A percentile compares a stretch with the other conserved stretches of the same genome.
phyloP scores from a whole-genome alignment of 495 filamentous ascomycete genomes.

The Aspergillus coremiiformis region DNA sequence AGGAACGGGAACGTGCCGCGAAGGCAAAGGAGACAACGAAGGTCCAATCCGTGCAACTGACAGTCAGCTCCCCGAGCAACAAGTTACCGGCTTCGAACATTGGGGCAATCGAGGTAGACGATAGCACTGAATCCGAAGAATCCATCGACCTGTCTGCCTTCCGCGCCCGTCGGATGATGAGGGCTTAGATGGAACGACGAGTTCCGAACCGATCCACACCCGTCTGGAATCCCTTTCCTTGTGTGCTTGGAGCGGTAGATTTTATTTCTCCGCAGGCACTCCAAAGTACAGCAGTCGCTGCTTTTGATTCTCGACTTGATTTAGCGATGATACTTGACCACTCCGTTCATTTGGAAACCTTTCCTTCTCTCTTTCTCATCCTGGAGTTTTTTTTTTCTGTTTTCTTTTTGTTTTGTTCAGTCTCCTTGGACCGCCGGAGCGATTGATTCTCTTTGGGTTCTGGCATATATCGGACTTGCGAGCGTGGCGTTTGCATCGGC shows the following conservation, averaged over 20 bases:
- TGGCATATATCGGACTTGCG: background rate
- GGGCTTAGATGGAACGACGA: background rate
- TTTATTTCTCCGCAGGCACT: background rate
- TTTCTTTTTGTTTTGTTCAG: background rate
- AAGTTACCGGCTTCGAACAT: slow-evolving; percentile 9
- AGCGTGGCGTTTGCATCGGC: background rate
- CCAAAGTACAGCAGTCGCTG: background rate
- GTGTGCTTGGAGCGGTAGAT: background rate
- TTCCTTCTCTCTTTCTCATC: background rate
- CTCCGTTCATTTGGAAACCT: background rate
- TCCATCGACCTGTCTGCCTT: slow-evolving; percentile 39
- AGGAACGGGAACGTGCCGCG: slow-evolving; percentile 17
- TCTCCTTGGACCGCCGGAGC: background rate
- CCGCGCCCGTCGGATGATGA: slow-evolving; percentile 24
- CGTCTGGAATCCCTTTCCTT: too few species aligned
- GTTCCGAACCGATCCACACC: background rate
- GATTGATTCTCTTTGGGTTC: background rate
- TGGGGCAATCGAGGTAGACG: slow-evolving; percentile 39
- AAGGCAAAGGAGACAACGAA: slow-evolving; percentile 13
- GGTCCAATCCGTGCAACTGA: slow-evolving; percentile 11
- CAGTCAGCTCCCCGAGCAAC: background rate
- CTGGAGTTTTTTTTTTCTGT: background rate
- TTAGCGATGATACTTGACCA: background rate
- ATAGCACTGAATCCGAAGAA: slow-evolving; percentile 31
- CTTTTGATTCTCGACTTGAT: background rate